Conservation (phyloP, 2,329 filamentous ascomycete genomes). For the Volutella citrinella region DNA sequence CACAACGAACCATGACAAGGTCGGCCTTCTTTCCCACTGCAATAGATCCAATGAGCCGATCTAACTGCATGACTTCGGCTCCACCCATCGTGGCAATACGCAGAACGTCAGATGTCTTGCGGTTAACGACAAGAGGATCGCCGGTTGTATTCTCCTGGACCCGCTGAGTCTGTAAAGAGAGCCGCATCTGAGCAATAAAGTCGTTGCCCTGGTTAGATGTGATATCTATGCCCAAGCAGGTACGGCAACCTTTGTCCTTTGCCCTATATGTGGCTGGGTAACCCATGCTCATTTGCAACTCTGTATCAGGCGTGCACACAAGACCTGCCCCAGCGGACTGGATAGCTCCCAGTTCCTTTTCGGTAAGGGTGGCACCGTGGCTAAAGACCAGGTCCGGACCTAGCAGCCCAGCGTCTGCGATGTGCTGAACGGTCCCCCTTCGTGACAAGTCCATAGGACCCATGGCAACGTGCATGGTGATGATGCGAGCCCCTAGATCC, state of each 20-base stretch:
- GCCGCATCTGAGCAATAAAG: slow-evolving; percentile 2
- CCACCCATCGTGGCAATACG: too few species aligned
- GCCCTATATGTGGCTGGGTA: not conserved
- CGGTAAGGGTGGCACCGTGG: not conserved
- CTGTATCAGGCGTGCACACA: not conserved
- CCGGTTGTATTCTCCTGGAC: too few species aligned
- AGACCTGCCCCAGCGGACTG: not conserved
- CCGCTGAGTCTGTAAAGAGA: too few species aligned
- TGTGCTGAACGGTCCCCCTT: not conserved
- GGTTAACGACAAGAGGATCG: too few species aligned
- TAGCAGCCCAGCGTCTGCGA: not conserved
- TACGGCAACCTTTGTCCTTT: not conserved
- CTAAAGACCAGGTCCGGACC: slow-evolving; percentile 1
- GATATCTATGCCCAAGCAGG: slow-evolving; percentile 2
- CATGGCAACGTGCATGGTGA: not conserved
- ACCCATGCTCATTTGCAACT: slow-evolving; percentile 1
- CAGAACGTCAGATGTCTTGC: too few species aligned
- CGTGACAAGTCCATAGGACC: too few species aligned
- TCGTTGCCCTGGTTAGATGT: not conserved
- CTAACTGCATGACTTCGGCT: too few species aligned
- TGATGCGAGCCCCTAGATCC: not conserved
- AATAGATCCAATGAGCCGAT: too few species aligned
- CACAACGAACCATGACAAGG: too few species aligned
- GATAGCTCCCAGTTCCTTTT: not conserved
- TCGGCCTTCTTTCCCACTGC: too few species aligned